Conservation (phyloP, 129 eudicot species). For the Centella asiatica region DNA sequence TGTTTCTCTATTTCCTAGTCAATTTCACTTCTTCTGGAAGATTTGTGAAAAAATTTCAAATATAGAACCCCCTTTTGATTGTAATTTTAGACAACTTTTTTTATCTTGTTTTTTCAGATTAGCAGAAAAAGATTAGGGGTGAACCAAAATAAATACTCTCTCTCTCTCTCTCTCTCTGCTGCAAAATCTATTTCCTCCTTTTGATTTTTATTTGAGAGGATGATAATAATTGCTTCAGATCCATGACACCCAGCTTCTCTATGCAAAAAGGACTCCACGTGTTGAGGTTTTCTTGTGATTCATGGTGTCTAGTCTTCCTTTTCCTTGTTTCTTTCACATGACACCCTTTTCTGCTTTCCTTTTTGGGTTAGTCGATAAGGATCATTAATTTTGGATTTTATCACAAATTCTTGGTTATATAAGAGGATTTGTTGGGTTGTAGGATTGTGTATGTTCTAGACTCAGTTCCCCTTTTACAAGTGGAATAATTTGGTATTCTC, state of each 20-base stretch:
- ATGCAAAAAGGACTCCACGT: conserved; percentile 34
- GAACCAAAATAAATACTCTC: conserved; percentile 14
- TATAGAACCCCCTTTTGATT: too few species aligned
- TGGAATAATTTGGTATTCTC: conserved; percentile 13
- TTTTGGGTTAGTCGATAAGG: conserved; percentile 28
- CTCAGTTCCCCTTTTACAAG: conserved; percentile 9
- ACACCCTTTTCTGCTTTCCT: not conserved
- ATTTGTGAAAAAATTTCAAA: not conserved
- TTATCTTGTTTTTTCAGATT: not conserved
- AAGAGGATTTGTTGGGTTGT: conserved; percentile 20
- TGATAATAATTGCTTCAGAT: conserved; percentile 51
- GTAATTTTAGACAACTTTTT: not conserved
- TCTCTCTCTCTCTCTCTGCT: not conserved
- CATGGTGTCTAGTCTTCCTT: conserved; percentile 25
- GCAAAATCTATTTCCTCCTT: not conserved
- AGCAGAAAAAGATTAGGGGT: not conserved
- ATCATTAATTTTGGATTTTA: conserved; percentile 14
- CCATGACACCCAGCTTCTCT: conserved; percentile 49
- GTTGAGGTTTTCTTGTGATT: conserved; percentile 29
- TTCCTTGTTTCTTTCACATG: conserved; percentile 19
- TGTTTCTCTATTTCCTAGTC: conserved; percentile 10
- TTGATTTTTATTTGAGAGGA: conserved; percentile 13
- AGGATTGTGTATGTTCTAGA: conserved; percentile 30
- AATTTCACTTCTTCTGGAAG: not conserved
- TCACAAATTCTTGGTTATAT: conserved; percentile 9